phyloP scores from a whole-genome alignment of 1,284 basidiomycete species.

The Apiotrichum porosum region DNA sequence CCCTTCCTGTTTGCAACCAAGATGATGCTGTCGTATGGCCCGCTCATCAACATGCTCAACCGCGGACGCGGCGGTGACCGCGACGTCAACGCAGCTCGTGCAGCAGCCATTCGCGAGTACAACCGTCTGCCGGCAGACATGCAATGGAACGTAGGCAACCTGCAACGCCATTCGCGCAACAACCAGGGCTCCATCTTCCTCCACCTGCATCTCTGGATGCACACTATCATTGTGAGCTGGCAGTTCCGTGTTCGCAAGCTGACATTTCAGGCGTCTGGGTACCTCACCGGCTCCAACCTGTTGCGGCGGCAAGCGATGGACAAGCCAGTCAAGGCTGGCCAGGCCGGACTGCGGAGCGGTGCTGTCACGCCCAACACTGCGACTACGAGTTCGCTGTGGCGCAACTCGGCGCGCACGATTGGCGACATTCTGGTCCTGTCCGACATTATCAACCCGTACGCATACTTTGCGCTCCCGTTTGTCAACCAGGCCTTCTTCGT shows the following conservation, averaged over 20 bases:
- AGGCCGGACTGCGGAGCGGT: conserved; percentile 7
- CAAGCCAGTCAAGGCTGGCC: neutral
- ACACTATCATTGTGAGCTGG: conserved; percentile 21
- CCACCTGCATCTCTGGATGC: conserved; percentile 33
- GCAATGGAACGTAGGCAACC: conserved; percentile 32
- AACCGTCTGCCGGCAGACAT: conserved; percentile 24
- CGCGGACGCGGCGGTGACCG: neutral
- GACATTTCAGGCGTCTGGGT: conserved; percentile 11
- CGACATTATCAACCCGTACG: conserved; percentile 27
- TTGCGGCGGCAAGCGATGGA: conserved; percentile 1
- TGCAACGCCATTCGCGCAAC: conserved; percentile 20
- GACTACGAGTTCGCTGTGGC: conserved; percentile 19
- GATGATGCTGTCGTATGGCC: conserved; percentile 27
- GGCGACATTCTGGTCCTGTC: conserved; percentile 31
- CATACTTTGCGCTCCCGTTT: conserved; percentile 29
- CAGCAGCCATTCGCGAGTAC: conserved; percentile 21
- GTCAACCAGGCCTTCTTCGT: conserved; percentile 33
- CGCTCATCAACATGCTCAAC: conserved; percentile 30
- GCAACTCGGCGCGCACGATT: conserved; percentile 29
- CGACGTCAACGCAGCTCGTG: neutral
- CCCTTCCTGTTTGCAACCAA: conserved; percentile 27
- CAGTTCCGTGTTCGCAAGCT: neutral
- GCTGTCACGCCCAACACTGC: conserved; percentile 16
- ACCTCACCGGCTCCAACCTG: conserved; percentile 14
- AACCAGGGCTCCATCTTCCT: conserved; percentile 24